Conservation (phyloP, 169 alveolate species). For the Amoebophrya sp. region DNA sequence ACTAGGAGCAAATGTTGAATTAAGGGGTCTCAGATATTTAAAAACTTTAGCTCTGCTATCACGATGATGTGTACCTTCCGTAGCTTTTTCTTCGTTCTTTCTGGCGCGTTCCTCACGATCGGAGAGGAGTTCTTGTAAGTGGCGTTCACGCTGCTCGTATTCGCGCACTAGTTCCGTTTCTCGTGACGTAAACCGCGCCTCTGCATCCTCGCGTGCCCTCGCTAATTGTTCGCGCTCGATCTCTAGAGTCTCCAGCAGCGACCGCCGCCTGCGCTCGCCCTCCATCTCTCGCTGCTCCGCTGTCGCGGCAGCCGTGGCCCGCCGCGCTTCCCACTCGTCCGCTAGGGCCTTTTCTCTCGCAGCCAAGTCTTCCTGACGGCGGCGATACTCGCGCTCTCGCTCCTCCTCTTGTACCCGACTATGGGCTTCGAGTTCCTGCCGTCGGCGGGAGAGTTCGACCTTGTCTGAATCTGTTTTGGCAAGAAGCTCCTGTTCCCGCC, state of each 20-base stretch:
- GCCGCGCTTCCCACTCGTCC: not conserved
- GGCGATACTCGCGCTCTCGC: not conserved
- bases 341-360: not conserved
- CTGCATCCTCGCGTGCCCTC: not conserved
- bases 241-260: not conserved
- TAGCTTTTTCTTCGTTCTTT: not conserved
- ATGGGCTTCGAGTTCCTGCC: not conserved
- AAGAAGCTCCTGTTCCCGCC: not conserved
- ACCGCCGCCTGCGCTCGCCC: not conserved
- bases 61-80: too few relatives aligned
- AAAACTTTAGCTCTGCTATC: too few relatives aligned
- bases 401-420: not conserved
- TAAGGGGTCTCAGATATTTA: too few relatives aligned
- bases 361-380: not conserved
- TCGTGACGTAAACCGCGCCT: not conserved
- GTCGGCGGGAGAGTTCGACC: not conserved
- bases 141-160: not conserved
- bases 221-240: not conserved
- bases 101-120: not conserved
- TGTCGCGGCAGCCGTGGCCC: too few relatives aligned
- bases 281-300: not conserved
- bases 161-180: not conserved
- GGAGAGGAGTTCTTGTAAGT: not conserved
- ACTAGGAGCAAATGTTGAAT: too few relatives aligned
- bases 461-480: not conserved